Evolutionary conservation across 2,329 filamentous ascomycete species (phyloP).

Genomic region (Colletotrichum filicis): DNA sequence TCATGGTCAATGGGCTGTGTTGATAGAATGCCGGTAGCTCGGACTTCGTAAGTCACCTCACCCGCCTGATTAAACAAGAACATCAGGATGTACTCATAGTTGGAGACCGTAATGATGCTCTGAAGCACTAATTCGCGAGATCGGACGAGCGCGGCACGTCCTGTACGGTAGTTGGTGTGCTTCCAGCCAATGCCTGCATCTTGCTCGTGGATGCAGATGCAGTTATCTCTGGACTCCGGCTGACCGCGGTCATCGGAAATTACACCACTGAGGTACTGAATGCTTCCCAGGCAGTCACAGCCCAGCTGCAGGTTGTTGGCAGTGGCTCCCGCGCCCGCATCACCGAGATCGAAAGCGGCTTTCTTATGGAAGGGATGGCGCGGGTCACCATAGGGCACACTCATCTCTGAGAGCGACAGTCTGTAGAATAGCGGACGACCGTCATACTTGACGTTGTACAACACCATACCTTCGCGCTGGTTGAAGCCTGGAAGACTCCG

Average conservation of each 20-base stretch:
- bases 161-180: slow-evolving; percentile 75
- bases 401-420: slow-evolving; percentile 67
- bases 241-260: slow-evolving; percentile 64
- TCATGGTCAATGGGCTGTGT: slow-evolving; percentile 64
- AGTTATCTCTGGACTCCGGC: slow-evolving; percentile 65
- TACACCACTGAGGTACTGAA: slow-evolving; percentile 66
- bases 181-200: slow-evolving; percentile 78
- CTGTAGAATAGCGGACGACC: slow-evolving; percentile 68
- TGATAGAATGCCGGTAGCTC: slow-evolving; percentile 74
- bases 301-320: slow-evolving; percentile 75
- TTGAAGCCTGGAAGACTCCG: slow-evolving; percentile 57
- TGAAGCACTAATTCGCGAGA: slow-evolving; percentile 73
- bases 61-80: slow-evolving; percentile 74
- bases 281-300: slow-evolving; percentile 75
- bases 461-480: slow-evolving; percentile 66
- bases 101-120: slow-evolving; percentile 75
- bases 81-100: slow-evolving; percentile 77
- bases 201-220: slow-evolving; percentile 76
- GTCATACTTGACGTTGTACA: slow-evolving; percentile 70
- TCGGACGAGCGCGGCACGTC: slow-evolving; percentile 69
- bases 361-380: slow-evolving; percentile 71
- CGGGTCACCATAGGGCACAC: slow-evolving; percentile 74
- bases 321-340: slow-evolving; percentile 71
- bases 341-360: slow-evolving; percentile 76
- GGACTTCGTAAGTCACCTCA: slow-evolving; percentile 68